Conservation (phyloP, 495 filamentous ascomycete species). For the Emericellopsis terricola region DNA sequence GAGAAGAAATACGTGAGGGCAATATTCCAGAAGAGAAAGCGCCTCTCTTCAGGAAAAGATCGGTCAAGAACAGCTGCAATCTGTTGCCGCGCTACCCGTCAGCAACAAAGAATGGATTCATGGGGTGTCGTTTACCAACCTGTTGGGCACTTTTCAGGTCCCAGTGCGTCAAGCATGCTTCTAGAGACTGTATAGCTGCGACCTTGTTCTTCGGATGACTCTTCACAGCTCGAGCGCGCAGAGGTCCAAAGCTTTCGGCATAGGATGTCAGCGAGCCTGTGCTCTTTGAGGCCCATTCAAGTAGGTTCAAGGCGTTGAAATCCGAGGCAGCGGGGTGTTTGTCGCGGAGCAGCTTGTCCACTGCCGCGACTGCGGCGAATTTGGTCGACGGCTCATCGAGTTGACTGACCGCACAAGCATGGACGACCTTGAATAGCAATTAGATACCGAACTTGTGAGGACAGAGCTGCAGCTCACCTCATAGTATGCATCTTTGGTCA, state of each 20-base stretch:
- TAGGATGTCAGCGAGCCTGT: no score
- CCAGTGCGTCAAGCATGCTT: slow-evolving; percentile 23
- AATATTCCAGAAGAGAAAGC: slow-evolving; percentile 26
- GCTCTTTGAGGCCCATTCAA: slow-evolving; percentile 22
- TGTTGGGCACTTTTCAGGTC: slow-evolving; percentile 31
- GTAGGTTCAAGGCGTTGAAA: slow-evolving; percentile 21
- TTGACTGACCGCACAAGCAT: slow-evolving; percentile 24
- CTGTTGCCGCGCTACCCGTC: slow-evolving; percentile 7
- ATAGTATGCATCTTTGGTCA: slow-evolving; percentile 27
- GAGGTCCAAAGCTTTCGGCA: slow-evolving; percentile 20
- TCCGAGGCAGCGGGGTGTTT: slow-evolving; percentile 17
- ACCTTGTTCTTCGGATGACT: slow-evolving; percentile 18
- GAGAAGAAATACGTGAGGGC: slow-evolving; percentile 23
- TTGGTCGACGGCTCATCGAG: slow-evolving; percentile 19
- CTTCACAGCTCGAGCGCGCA: slow-evolving; percentile 23
- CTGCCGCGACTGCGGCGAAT: slow-evolving; percentile 11
- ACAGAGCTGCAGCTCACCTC: slow-evolving; percentile 11
- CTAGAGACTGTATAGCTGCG: slow-evolving; percentile 16
- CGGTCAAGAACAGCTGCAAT: slow-evolving; percentile 25
- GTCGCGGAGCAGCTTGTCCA: slow-evolving; percentile 20
- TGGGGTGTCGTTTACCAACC: slow-evolving; percentile 7
- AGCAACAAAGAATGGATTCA: not conserved
- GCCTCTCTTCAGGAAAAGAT: slow-evolving; percentile 16
- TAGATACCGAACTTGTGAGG: not conserved
- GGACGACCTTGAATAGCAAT: slow-evolving; percentile 16